Evolutionary conservation across 1,284 basidiomycete genomes (phyloP).

Genomic region (Blastosporella zonata): DNA sequence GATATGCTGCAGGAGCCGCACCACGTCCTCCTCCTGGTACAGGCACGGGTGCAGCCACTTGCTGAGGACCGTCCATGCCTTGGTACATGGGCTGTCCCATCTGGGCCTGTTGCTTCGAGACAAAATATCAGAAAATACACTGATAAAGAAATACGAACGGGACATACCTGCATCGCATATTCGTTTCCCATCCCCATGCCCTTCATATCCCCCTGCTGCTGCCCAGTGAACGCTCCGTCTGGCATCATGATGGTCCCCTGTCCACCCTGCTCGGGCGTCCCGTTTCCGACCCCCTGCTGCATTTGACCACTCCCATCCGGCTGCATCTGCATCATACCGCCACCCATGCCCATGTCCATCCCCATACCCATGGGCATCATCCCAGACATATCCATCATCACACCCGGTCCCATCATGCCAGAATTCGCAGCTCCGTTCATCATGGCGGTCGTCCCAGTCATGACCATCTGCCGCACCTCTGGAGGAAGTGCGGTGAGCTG

Average conservation of each 20-base stretch:
- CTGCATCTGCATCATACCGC: constrained; percentile 45
- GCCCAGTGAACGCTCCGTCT: constrained; percentile 40
- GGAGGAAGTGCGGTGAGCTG: constrained; percentile 71
- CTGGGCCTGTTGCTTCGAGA: constrained; percentile 39
- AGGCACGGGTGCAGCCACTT: constrained; percentile 30
- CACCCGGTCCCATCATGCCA: constrained; percentile 62
- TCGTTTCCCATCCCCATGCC: constrained; percentile 50
- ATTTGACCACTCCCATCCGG: constrained; percentile 38
- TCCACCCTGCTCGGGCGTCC: constrained; percentile 34
- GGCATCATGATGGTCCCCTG: constrained; percentile 38
- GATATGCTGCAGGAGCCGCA: constrained; percentile 49
- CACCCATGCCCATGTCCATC: constrained; percentile 45
- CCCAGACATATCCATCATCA: constrained; percentile 61
- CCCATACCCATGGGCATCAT: constrained; percentile 54
- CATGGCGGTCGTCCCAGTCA: constrained; percentile 71
- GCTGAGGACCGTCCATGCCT: constrained; percentile 43
- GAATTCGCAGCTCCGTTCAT: constrained; percentile 58
- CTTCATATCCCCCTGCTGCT: constrained; percentile 51
- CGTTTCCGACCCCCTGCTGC: constrained; percentile 36
- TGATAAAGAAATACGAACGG: not conserved
- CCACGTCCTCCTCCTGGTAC: constrained; percentile 35
- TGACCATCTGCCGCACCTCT: constrained; percentile 79
- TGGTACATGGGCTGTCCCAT: constrained; percentile 51
- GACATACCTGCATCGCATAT: constrained; percentile 59
- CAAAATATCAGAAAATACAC: not conserved